Conservation (phyloP, 169 alveolate genomes). For the Plasmodium inui region DNA sequence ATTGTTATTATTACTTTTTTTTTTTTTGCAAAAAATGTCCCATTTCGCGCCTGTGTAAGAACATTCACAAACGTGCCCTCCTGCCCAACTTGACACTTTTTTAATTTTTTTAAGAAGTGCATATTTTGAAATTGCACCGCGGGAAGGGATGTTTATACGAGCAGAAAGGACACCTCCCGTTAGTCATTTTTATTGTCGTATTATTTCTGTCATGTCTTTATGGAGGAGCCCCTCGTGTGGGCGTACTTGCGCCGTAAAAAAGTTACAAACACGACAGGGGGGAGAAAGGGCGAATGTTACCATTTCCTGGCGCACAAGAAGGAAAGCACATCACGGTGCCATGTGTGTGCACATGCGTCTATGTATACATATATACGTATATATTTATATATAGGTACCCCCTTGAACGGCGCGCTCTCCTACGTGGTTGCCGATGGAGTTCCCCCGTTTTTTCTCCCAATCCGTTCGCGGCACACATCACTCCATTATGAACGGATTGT, state of each 20-base stretch:
- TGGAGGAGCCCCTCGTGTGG: not conserved
- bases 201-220: not conserved
- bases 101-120: not conserved
- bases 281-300: not conserved
- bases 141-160: not conserved
- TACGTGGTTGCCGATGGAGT: not conserved
- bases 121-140: not conserved
- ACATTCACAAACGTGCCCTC: not conserved
- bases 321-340: not conserved
- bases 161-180: not conserved
- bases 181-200: not conserved
- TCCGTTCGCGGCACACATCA: not conserved
- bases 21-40: not conserved
- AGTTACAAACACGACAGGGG: not conserved
- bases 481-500: conserved; percentile 52
- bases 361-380: not conserved
- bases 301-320: not conserved
- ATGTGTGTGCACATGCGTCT: not conserved
- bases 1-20: not conserved
- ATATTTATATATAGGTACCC: not conserved
- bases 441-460: not conserved
- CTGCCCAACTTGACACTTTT: not conserved
- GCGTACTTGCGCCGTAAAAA: not conserved
- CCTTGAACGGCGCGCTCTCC: not conserved
- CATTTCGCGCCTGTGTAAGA: not conserved